Evolutionary conservation across 257 asterid genomes (phyloP).

Genomic region (Coffea canephora): DNA sequence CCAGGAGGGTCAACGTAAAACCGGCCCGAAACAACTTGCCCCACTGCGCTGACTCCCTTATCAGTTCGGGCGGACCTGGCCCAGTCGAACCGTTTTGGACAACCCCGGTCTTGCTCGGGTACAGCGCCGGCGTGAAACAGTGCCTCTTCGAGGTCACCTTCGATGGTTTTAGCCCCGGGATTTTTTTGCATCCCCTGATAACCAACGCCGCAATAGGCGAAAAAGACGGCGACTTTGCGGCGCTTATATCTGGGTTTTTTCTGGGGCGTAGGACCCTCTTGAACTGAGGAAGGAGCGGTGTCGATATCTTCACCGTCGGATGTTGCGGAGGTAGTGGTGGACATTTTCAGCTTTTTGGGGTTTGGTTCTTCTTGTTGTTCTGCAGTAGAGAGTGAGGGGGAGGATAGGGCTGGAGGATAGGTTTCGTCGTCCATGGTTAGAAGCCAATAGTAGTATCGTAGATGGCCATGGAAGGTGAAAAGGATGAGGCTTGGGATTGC

Average conservation of each 20-base stretch:
- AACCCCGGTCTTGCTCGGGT: conserved; percentile 75
- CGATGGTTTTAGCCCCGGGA: conserved; percentile 97
- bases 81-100: conserved; percentile 63
- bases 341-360: conserved; percentile 74
- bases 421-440: conserved; percentile 30
- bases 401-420: conserved; percentile 19
- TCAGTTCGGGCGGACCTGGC: conserved; percentile 93
- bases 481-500: neutral
- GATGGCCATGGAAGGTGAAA: conserved; percentile 10
- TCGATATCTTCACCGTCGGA: conserved; percentile 45
- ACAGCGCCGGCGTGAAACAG: conserved; percentile 72
- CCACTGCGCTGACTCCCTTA: conserved; percentile 97
- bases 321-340: conserved; percentile 47
- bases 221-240: conserved; percentile 83
- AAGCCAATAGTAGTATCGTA: neutral
- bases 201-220: conserved; percentile 93
- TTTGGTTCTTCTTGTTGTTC: conserved; percentile 34
- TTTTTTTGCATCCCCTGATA: conserved; percentile 98
- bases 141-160: conserved; percentile 95
- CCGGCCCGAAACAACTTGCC: conserved; percentile 92
- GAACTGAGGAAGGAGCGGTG: conserved; percentile 15
- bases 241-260: conserved; percentile 68
- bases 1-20: conserved; percentile 90
- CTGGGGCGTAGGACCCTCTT: conserved; percentile 16
- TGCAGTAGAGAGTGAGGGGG: neutral